These are phyloP conservation scores for Aspergillus terreus DNA, from an alignment of 2,329 filamentous ascomycete genomes.

Conservation along the genomic window DNA sequence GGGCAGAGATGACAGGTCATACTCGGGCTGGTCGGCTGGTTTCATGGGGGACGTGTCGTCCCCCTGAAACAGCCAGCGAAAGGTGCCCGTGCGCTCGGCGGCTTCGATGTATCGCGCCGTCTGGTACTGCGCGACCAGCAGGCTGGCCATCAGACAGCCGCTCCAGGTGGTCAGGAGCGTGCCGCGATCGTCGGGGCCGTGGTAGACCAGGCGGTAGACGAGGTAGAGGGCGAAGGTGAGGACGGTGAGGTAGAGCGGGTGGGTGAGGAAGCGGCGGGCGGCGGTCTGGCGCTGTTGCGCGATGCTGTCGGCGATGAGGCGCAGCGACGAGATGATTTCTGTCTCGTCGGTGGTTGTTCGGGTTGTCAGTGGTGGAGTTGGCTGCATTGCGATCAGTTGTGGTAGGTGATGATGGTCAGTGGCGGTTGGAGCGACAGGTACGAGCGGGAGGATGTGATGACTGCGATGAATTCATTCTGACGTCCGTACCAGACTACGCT, in stretches of 20 bases:
- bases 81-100: slow-evolving; percentile 40
- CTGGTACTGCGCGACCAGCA: slow-evolving; percentile 59
- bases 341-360: not conserved
- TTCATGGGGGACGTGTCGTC: no score
- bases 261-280: slow-evolving; percentile 59
- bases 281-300: slow-evolving; percentile 75
- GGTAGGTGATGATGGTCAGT: no score
- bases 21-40: not conserved
- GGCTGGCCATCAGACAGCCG: slow-evolving; percentile 60
- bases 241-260: slow-evolving; percentile 48
- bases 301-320: slow-evolving; percentile 74
- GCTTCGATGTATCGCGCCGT: slow-evolving; percentile 60
- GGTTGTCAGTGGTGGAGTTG: not conserved
- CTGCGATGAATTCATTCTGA: no score
- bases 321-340: slow-evolving; percentile 58
- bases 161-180: slow-evolving; percentile 33
- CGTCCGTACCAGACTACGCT: no score
- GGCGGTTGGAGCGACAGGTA: no score
- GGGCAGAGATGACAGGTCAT: slow-evolving; percentile 33
- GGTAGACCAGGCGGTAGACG: slow-evolving; percentile 39
- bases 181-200: slow-evolving; percentile 19
- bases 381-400: no score
- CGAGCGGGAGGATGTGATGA: no score
- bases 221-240: slow-evolving; percentile 38
- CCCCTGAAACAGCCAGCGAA: no score